Conservation (phyloP, 805 yeast genomes). For the Yarrowia deformans region DNA sequence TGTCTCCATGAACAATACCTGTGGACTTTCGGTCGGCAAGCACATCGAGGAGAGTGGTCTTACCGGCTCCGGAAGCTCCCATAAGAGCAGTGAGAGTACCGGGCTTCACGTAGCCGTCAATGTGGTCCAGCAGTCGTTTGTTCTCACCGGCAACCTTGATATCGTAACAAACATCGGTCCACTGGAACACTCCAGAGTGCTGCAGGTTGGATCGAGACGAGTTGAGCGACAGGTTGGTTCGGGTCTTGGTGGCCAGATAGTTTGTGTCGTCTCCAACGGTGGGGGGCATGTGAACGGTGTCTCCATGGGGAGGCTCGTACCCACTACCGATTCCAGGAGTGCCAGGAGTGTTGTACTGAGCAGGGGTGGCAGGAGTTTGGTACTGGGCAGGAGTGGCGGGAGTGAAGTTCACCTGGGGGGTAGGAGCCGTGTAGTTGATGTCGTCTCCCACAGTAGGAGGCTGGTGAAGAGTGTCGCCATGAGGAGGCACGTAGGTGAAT, state of each 20-base stretch:
- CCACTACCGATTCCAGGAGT: not conserved
- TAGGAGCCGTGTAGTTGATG: constrained; percentile 14
- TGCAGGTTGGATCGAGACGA: constrained; percentile 6
- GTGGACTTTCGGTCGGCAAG: constrained; percentile 72
- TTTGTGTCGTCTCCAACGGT: constrained; percentile 10
- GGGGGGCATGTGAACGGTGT: constrained; percentile 9
- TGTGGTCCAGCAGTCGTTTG: constrained; percentile 66
- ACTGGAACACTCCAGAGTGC: constrained; percentile 59
- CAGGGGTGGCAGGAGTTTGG: not conserved
- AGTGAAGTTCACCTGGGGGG: constrained; percentile 41
- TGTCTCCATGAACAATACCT: constrained; percentile 75
- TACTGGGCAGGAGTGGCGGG: constrained; percentile 30
- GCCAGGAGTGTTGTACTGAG: constrained; percentile 12
- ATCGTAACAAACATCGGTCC: constrained; percentile 78
- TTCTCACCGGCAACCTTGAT: constrained; percentile 67
- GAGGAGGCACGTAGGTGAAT: constrained; percentile 17
- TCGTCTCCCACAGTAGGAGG: constrained; percentile 15
- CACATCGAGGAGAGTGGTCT: constrained; percentile 74
- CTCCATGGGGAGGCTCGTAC: constrained; percentile 28
- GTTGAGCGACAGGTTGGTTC: constrained; percentile 7
- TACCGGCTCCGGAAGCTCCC: constrained; percentile 86
- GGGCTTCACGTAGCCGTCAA: constrained; percentile 85
- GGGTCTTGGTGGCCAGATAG: not conserved
- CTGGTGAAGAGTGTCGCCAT: constrained; percentile 14
- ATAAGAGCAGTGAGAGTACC: constrained; percentile 80